Base-by-base conservation (phyloP, 345 rosid genomes). In the Turritis glabra region DNA sequence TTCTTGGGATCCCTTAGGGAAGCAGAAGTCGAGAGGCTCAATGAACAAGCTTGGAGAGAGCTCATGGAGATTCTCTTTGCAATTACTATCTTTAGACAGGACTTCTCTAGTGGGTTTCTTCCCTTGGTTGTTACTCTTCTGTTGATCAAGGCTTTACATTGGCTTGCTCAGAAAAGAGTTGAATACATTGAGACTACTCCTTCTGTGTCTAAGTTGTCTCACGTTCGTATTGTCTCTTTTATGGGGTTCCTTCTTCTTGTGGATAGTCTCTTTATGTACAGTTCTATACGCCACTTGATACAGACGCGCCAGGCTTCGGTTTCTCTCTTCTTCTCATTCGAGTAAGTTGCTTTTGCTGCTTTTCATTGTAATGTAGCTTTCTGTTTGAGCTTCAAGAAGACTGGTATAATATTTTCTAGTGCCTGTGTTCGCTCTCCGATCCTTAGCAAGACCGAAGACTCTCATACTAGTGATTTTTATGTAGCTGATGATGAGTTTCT, bases 91-190 rank as follows among this genome's bases (percentile, higher is more conserved):
- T 95, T 92, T 74, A 78, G 99, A 69, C 97, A 95, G 80, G 99
- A 95, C 12, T 92, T 92, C 73, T 95, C 97, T 1, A 89, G 87
- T 62, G 69, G 84, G 0, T 95, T 95, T 82, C 90, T 95, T 61
- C 87, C 93, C 8, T 85, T 92, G 94, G 98, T 95, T 38, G 89
- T 93, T 0, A 84, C 90, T 14, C 79, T 94, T 62, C 15, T 92
- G 64, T 77, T 95, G 41, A 85, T 92, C 78, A 95, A 95, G 82
- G 89, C 98, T 57, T 74, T 92, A 58, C 99, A 95, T 69, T 95
- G 99, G 99, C 75, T 95, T 80, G 96, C 98, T 43, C 99, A 95
- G 81, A 92, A 92, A 83, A 86, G 99, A 83, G 93, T 92, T 3
- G 98, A 92, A 78, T 92, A 92, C 77, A 95, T 90, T 44, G 99